Evolutionary conservation across 1,139 yeast genomes (phyloP), one percentile per base, ranked within the genome.

Genomic region (Yarrowia galli): DNA sequence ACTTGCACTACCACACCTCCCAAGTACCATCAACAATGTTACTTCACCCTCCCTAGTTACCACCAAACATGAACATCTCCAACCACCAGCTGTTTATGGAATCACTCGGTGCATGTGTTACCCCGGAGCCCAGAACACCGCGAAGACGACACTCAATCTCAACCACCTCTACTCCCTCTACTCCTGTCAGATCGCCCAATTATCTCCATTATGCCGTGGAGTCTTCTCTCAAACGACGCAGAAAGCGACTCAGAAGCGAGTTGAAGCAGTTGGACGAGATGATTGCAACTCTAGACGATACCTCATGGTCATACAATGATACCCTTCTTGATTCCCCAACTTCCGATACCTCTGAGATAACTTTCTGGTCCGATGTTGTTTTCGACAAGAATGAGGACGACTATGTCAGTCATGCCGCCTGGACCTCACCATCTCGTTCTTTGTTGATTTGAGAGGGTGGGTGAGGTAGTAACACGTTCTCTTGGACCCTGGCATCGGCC

Each of bases 131-230:
- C 8, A 8, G 2, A 16, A 46, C 51, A 15, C 20, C 20, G 2
- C 1, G 2, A 9, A 8, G 18, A 16, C 51, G 6, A 9, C 4
- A 7, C 10, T 7, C 12, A 23, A 45, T n/a, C 3, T 42, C 23
- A 6, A 7, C 13, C 9, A 7, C 25, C 7, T 13, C 48, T 13
- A 1, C 20, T 4, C 22, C 38, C 10, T 2, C 28, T 7, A 35
- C 58, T 2, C 40, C 40, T 5, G n/a, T 7, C n/a, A 49, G 10
- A 15, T 22, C 61, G 1, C 36, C 38, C 6, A 42, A 56, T 12
- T 56, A 56, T 15, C 63, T 56, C 3, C 63, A 42, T 25, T 42
- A 25, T 25, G 63, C 63, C 2, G 25, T 25, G 1, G 63, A 56
- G 9, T 40, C 63, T 1, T 56, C 63, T 5, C 20, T n/a, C 25